Percentiles rank a stretch among this genome's conserved stretches.
Conservation (phyloP, 1,284 basidiomycete species). For the Melampsora allii-populina region DNA sequence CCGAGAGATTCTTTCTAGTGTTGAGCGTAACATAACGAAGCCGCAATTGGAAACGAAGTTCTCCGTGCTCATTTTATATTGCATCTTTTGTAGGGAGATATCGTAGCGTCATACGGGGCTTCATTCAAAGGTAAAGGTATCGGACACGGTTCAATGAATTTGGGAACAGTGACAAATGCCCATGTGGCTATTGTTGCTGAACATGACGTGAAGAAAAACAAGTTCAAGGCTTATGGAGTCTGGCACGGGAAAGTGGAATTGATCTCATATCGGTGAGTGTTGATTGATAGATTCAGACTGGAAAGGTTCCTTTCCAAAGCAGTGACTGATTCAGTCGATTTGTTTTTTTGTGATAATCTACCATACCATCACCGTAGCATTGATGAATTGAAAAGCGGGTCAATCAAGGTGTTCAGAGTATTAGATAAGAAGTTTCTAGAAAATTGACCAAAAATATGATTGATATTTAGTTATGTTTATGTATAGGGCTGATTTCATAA, state of each 20-base stretch:
- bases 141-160: constrained; percentile 36
- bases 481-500: too few relatives aligned
- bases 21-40: background rate
- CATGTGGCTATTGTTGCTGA: constrained; percentile 26
- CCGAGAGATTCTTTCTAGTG: background rate
- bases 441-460: background rate
- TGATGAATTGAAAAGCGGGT: constrained; percentile 39
- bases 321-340: background rate
- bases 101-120: constrained; percentile 35
- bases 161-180: constrained; percentile 12
- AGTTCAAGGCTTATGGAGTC: constrained; percentile 33
- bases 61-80: background rate
- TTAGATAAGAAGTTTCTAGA: constrained; percentile 38
- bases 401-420: constrained; percentile 29
- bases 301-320: background rate
- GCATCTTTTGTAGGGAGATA: constrained; percentile 16
- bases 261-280: constrained; percentile 34
- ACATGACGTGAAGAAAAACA: constrained; percentile 41
- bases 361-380: constrained; percentile 1
- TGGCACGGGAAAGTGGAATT: constrained; percentile 37
- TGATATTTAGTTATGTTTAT: background rate
- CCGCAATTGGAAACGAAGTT: background rate
- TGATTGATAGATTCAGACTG: background rate
- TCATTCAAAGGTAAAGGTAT: constrained; percentile 39
- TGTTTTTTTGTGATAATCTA: background rate